Evolutionary conservation across 176 grass and related monocot species (phyloP).

Genomic region (Carex myosuroides): DNA sequence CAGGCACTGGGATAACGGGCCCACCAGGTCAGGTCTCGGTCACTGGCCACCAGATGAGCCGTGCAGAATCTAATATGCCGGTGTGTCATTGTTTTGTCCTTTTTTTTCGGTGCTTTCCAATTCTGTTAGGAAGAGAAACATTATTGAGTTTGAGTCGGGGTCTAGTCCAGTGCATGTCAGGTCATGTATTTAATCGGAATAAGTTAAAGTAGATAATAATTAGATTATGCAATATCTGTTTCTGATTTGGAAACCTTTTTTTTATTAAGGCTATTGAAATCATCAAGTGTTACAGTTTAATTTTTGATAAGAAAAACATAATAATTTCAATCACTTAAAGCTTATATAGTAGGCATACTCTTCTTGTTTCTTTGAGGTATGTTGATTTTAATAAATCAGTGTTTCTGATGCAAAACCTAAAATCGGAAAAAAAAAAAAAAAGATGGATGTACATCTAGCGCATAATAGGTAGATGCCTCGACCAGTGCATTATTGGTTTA

Average conservation of each 20-base stretch:
- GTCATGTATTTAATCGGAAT: not conserved
- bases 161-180: not conserved
- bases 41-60: conserved; percentile 23
- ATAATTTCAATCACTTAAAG: not conserved
- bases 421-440: not conserved
- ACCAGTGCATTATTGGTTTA: not conserved
- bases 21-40: not conserved
- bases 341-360: not conserved
- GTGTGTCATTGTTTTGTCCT: conserved; percentile 48
- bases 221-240: not conserved
- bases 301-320: not conserved
- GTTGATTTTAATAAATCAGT: not conserved
- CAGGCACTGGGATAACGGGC: conserved; percentile 1
- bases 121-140: not conserved
- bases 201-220: not conserved
- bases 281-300: not conserved
- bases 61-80: conserved; percentile 48
- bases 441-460: too few species aligned
- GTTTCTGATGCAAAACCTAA: not conserved
- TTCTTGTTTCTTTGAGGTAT: not conserved
- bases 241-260: not conserved
- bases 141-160: not conserved
- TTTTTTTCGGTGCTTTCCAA: not conserved
- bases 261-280: not conserved
- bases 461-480: not conserved